Percentiles rank a stretch among this genome's conserved stretches.
Evolutionary conservation across 108 stramenopile species (phyloP).

Genomic region (Skeletonema marinoi): DNA sequence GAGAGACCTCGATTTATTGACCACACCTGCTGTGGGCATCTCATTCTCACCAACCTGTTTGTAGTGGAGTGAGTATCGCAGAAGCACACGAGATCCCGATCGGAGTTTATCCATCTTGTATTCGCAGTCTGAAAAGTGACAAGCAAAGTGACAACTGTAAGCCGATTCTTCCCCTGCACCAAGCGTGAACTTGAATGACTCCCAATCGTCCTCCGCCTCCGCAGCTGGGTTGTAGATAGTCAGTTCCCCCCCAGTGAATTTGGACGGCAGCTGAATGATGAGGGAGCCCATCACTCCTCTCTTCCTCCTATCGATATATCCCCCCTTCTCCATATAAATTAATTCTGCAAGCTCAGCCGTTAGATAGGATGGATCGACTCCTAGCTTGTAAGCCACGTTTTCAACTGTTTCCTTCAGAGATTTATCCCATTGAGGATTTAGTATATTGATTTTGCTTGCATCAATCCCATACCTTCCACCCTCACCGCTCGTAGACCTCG

Average conservation of each 20-base stretch:
- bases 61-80: constrained; percentile 22
- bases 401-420: background rate
- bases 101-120: constrained; percentile 15
- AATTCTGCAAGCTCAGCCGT: constrained; percentile 19
- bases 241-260: constrained; percentile 18
- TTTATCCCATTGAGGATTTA: constrained; percentile 15
- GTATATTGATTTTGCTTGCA: background rate
- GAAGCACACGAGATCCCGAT: constrained; percentile 25
- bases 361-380: constrained; percentile 7
- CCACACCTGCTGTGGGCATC: background rate
- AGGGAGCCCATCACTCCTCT: constrained; percentile 10
- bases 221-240: background rate
- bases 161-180: background rate
- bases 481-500: background rate
- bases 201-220: background rate
- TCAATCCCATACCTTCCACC: constrained; percentile 6
- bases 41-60: background rate
- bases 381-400: constrained; percentile 19
- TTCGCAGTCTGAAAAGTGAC: constrained; percentile 24
- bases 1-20: background rate
- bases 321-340: constrained; percentile 19
- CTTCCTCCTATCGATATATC: constrained; percentile 9
- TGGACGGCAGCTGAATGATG: constrained; percentile 21
- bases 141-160: constrained; percentile 26
- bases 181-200: constrained; percentile 1